phyloP scores from a whole-genome alignment of 148 eudicot genomes.

The Camellia lanceoleosa region DNA sequence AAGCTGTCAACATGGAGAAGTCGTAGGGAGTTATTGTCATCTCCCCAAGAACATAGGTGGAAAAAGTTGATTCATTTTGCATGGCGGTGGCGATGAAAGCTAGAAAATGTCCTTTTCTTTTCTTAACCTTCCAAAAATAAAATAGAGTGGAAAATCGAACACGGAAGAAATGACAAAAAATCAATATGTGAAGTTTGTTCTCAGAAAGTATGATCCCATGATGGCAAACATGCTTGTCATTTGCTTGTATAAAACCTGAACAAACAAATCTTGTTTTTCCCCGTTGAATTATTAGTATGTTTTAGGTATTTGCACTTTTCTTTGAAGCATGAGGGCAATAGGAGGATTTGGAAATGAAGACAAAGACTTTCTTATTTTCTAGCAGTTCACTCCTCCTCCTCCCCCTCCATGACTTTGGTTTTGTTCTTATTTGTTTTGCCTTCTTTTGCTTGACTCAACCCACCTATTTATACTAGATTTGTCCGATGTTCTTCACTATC shows the following conservation, averaged over 20 bases:
- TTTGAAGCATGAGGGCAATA: background rate
- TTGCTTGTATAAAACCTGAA: background rate
- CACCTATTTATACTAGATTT: no score
- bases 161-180: no score
- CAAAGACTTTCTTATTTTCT: no score
- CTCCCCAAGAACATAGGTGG: no score
- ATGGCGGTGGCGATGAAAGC: background rate
- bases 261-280: background rate
- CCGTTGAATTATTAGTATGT: background rate
- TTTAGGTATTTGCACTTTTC: background rate
- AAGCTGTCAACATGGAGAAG: no score
- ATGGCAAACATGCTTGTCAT: background rate
- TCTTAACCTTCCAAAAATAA: background rate
- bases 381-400: no score
- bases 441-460: no score
- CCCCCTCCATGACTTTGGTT: no score
- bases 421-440: no score
- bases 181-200: background rate
- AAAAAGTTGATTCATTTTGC: background rate
- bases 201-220: background rate
- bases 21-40: no score
- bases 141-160: background rate
- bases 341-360: background rate
- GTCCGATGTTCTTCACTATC: no score
- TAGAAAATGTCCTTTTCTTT: background rate